Evolutionary conservation across 2,329 filamentous ascomycete species (phyloP).

Genomic region (Teratosphaeria viscida): DNA sequence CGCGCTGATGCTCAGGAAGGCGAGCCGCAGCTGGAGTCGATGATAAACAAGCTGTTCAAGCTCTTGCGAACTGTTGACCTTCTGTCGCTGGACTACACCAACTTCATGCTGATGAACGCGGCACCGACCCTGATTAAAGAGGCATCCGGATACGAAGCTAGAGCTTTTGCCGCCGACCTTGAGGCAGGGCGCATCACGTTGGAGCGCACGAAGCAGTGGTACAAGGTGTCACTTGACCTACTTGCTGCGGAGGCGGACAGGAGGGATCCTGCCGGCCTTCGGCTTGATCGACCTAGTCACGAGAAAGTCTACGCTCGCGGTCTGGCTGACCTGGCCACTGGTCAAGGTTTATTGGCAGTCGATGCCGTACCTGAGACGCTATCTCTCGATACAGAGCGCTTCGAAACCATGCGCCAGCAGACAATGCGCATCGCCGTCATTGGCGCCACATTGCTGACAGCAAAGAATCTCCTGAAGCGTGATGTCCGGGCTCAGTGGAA

Average conservation of each 20-base stretch:
- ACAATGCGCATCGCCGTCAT: slow-evolving; percentile 59
- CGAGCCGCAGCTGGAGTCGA: slow-evolving; percentile 44
- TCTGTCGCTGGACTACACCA: slow-evolving; percentile 71
- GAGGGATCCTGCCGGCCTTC: slow-evolving; percentile 58
- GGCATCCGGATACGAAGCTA: slow-evolving; percentile 63
- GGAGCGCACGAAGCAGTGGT: slow-evolving; percentile 52
- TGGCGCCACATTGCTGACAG: slow-evolving; percentile 64
- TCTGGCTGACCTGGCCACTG: slow-evolving; percentile 64
- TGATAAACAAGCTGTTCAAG: slow-evolving; percentile 67
- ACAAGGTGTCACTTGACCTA: slow-evolving; percentile 54
- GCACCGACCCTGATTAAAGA: slow-evolving; percentile 63
- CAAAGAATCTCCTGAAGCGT: slow-evolving; percentile 73
- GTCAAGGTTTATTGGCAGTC: slow-evolving; percentile 43
- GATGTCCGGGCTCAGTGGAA: slow-evolving; percentile 72
- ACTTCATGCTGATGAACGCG: slow-evolving; percentile 64
- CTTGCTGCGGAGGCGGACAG: slow-evolving; percentile 55
- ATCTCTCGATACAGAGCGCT: slow-evolving; percentile 55
- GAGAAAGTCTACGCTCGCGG: slow-evolving; percentile 67
- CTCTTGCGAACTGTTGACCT: slow-evolving; percentile 66
- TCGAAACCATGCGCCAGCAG: slow-evolving; percentile 46
- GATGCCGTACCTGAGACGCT: slow-evolving; percentile 63
- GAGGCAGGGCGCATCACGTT: slow-evolving; percentile 46
- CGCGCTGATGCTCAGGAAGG: slow-evolving; percentile 12
- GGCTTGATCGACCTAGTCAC: slow-evolving; percentile 53
- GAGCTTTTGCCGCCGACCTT: slow-evolving; percentile 56